Conservation (phyloP, 2,329 filamentous ascomycete species). For the Aspergillus tanneri region DNA sequence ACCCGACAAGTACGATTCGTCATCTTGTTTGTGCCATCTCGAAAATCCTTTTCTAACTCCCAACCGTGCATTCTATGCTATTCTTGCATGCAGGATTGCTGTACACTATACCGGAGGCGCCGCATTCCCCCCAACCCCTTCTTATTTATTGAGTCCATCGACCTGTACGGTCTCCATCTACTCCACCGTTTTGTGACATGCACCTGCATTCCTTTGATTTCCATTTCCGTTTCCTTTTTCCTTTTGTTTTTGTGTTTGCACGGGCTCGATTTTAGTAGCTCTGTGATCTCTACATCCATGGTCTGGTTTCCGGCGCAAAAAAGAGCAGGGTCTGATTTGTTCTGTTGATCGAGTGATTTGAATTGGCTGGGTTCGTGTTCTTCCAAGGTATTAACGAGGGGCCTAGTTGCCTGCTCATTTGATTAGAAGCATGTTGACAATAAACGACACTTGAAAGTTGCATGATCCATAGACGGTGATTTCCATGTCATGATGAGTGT, state of each 20-base stretch:
- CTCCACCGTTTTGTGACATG: conserved; percentile 21
- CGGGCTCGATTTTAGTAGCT: conserved; percentile 14
- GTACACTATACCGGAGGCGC: conserved; percentile 32
- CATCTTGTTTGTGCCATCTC: conserved; percentile 24
- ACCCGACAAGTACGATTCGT: conserved; percentile 22
- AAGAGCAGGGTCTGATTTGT: conserved; percentile 30
- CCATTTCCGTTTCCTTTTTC: conserved; percentile 13
- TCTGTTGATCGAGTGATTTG: conserved; percentile 32
- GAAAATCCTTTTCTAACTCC: conserved; percentile 20
- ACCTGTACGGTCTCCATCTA: too few relatives aligned
- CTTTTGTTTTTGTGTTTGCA: conserved; percentile 16
- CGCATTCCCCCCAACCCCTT: too few relatives aligned
- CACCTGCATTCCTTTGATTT: conserved; percentile 22
- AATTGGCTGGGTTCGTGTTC: conserved; percentile 31
- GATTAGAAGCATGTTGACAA: conserved; percentile 22
- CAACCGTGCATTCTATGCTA: conserved; percentile 22
- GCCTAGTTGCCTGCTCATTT: conserved; percentile 17
- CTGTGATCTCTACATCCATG: conserved; percentile 20
- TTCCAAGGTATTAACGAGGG: conserved; percentile 29
- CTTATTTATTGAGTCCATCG: too few relatives aligned
- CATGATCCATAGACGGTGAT: conserved; percentile 10
- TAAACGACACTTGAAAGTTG: conserved; percentile 18
- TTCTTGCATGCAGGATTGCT: conserved; percentile 35
- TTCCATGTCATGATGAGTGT: too few relatives aligned
- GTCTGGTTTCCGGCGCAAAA: conserved; percentile 36